phyloP scores from a whole-genome alignment of 2,329 filamentous ascomycete genomes.

The Colletotrichum sp. region DNA sequence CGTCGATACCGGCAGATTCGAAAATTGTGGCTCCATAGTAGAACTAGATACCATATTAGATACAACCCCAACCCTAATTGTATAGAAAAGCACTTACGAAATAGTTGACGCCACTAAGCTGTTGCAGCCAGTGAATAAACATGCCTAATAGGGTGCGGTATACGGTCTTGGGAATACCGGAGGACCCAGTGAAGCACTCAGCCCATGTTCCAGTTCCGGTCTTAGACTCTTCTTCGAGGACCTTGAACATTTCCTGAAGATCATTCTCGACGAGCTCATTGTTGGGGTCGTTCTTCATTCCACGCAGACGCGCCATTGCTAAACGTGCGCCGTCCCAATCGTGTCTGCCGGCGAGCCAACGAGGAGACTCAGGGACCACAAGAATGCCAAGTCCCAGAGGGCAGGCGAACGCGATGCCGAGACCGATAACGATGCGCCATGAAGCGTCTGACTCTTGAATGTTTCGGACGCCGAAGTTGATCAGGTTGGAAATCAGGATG shows the following conservation, averaged over 20 bases:
- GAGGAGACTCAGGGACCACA: conserved; percentile 60
- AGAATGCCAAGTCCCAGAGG: conserved; percentile 59
- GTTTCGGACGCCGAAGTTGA: conserved; percentile 56
- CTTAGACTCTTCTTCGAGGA: conserved; percentile 47
- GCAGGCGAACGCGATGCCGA: conserved; percentile 58
- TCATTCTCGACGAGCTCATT: conserved; percentile 55
- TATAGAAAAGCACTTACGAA: no score
- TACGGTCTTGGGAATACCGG: conserved; percentile 57
- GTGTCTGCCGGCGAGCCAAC: conserved; percentile 56
- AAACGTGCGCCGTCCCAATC: conserved; percentile 52
- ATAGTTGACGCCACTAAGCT: no score
- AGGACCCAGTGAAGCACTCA: conserved; percentile 65
- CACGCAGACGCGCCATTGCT: conserved; percentile 58
- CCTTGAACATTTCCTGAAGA: conserved; percentile 54
- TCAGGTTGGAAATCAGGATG: conserved; percentile 61
- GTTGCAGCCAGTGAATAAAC: conserved; percentile 68
- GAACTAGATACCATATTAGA: conserved; percentile 32
- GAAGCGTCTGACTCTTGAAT: conserved; percentile 47
- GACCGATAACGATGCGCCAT: conserved; percentile 68
- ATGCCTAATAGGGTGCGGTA: conserved; percentile 71
- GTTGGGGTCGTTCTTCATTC: conserved; percentile 50
- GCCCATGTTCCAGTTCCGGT: conserved; percentile 56
- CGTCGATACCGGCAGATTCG: conserved; percentile 66
- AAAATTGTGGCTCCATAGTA: conserved; percentile 75
- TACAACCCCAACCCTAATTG: fast-evolving